Percentiles rank a stretch among this genome's conserved stretches.
Conservation (phyloP, 306 rosid species). For the Phaseolus lunatus region DNA sequence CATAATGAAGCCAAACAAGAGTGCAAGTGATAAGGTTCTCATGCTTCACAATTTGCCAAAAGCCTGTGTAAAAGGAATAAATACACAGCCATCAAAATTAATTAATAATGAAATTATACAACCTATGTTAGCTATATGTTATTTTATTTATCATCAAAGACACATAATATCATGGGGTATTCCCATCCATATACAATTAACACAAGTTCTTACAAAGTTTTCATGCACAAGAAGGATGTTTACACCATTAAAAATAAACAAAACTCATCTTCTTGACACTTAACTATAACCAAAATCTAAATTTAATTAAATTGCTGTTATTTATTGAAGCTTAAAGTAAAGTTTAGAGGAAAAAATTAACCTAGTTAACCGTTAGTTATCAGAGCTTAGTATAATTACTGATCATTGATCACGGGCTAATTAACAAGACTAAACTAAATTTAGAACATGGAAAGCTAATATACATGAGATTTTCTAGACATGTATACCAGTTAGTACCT, state of each 20-base stretch:
- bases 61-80: neutral
- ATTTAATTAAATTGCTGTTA: neutral
- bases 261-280: no score
- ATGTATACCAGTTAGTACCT: neutral
- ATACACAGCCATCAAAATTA: neutral
- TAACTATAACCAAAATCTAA: no score
- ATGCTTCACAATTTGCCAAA: constrained; percentile 22
- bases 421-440: neutral
- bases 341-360: neutral
- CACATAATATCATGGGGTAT: no score
- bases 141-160: no score
- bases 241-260: no score
- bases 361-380: neutral
- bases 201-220: no score
- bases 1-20: neutral
- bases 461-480: neutral
- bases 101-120: neutral
- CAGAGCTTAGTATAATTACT: neutral
- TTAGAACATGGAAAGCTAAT: neutral
- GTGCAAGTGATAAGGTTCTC: constrained; percentile 24
- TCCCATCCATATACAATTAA: no score
- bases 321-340: neutral
- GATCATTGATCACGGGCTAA: neutral
- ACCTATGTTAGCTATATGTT: neutral
- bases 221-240: neutral